phyloP scores from a whole-genome alignment of 2,329 filamentous ascomycete species.

The Bisporella sp. region DNA sequence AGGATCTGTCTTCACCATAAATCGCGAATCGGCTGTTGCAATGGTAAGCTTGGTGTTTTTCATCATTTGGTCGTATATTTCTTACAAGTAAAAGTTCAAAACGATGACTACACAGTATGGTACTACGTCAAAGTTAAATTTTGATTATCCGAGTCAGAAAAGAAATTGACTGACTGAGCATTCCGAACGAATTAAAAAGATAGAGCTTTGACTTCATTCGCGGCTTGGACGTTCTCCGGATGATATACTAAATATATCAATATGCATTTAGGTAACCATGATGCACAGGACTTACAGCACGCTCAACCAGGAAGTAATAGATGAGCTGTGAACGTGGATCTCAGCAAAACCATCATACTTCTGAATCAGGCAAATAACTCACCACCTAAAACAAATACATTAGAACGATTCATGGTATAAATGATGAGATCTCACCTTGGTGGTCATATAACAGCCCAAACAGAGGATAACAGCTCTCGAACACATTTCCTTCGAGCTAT shows the following conservation, averaged over 20 bases:
- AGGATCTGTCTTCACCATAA: conserved; percentile 44
- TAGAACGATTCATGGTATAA: not conserved
- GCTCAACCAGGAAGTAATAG: conserved; percentile 60
- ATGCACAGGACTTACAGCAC: conserved; percentile 36
- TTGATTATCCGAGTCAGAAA: conserved; percentile 6
- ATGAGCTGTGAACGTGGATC: conserved; percentile 32
- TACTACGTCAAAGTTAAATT: conserved; percentile 7
- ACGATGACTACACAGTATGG: conserved; percentile 37
- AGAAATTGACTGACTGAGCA: conserved; percentile 35
- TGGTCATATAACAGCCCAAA: conserved; percentile 54
- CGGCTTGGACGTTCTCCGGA: conserved; percentile 43
- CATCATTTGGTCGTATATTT: not conserved
- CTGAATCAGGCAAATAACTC: no score
- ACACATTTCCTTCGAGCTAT: conserved; percentile 43
- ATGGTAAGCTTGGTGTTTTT: not conserved
- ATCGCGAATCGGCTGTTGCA: conserved; percentile 41
- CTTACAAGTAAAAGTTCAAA: conserved; percentile 55
- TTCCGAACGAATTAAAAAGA: conserved; percentile 53
- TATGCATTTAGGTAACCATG: not conserved
- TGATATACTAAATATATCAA: conserved; percentile 32
- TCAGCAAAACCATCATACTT: no score
- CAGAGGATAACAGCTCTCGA: conserved; percentile 53
- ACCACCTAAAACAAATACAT: no score
- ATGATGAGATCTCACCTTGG: conserved; percentile 40
- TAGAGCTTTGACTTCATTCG: conserved; percentile 52